phyloP scores from a whole-genome alignment of 2,329 filamentous ascomycete genomes.

The Myriosclerotinia curreyana region DNA sequence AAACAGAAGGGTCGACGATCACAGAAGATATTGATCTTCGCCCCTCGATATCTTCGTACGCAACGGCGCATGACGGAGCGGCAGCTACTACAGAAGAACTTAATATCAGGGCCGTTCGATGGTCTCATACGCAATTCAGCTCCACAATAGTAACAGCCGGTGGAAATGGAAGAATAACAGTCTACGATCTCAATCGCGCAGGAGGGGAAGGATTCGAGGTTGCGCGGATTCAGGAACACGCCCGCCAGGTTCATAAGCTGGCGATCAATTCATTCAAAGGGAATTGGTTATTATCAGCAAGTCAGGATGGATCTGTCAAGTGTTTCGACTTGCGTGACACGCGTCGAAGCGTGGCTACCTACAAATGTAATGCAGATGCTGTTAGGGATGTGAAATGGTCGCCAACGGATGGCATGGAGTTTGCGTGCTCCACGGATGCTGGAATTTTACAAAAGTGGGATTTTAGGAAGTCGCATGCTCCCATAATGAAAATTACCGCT shows the following conservation, averaged over 20 bases:
- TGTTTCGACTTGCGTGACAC: conserved; percentile 56
- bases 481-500: conserved; percentile 57
- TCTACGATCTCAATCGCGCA: conserved; percentile 57
- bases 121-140: conserved; percentile 48
- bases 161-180: conserved; percentile 61
- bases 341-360: conserved; percentile 49
- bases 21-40: conserved; percentile 58
- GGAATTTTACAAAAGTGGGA: conserved; percentile 64
- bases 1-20: conserved; percentile 51
- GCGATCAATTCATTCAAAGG: conserved; percentile 60
- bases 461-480: conserved; percentile 52
- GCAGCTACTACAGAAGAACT: conserved; percentile 52
- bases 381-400: conserved; percentile 65
- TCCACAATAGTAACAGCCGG: conserved; percentile 61
- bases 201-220: conserved; percentile 46
- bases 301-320: conserved; percentile 61
- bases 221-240: conserved; percentile 59
- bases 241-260: conserved; percentile 60
- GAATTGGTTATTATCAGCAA: conserved; percentile 58
- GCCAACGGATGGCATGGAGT: conserved; percentile 57
- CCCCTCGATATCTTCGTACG: conserved; percentile 51
- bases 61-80: conserved; percentile 44
- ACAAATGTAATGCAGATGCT: conserved; percentile 51
- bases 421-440: conserved; percentile 62
- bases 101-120: conserved; percentile 62